A percentile compares a stretch with the other conserved stretches of the same genome.
Evolutionary conservation across 2,329 filamentous ascomycete genomes (phyloP).

Genomic region (Cytospora schulzeri): DNA sequence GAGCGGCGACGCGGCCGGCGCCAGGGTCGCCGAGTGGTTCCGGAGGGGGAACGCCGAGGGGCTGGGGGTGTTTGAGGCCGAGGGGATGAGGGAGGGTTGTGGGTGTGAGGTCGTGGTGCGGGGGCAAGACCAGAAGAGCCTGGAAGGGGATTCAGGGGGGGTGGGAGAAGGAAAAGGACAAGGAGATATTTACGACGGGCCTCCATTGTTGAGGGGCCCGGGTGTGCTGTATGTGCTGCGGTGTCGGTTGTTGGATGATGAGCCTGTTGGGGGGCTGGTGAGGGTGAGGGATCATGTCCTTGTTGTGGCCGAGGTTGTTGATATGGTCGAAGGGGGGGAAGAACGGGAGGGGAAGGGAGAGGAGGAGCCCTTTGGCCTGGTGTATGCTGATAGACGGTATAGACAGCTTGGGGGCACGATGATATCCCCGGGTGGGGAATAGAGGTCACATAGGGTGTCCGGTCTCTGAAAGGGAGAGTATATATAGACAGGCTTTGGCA

Average conservation of each 20-base stretch:
- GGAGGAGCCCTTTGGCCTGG: conserved; percentile 46
- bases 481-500: neutral
- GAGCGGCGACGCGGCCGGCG: conserved; percentile 49
- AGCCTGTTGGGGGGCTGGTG: conserved; percentile 45
- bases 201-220: conserved; percentile 49
- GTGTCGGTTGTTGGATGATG: conserved; percentile 46
- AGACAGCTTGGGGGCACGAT: conserved; percentile 45
- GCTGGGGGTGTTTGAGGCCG: conserved; percentile 40
- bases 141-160: too few species aligned
- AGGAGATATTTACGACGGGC: conserved; percentile 30
- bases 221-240: conserved; percentile 54
- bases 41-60: conserved; percentile 49
- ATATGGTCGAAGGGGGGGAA: conserved; percentile 41
- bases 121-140: conserved; percentile 27
- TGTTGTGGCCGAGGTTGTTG: conserved; percentile 53
- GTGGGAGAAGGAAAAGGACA: too few species aligned
- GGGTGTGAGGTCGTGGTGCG: conserved; percentile 31
- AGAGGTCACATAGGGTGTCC: neutral
- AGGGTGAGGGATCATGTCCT: conserved; percentile 54
- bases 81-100: conserved; percentile 33
- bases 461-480: neutral
- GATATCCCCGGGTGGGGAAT: conserved; percentile 26
- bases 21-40: conserved; percentile 54
- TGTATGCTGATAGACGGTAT: conserved; percentile 54
- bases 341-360: conserved; percentile 29